These are phyloP conservation scores for Coriolopsis trogii DNA, from an alignment of 1,284 basidiomycete genomes.

Conservation along the genomic window DNA sequence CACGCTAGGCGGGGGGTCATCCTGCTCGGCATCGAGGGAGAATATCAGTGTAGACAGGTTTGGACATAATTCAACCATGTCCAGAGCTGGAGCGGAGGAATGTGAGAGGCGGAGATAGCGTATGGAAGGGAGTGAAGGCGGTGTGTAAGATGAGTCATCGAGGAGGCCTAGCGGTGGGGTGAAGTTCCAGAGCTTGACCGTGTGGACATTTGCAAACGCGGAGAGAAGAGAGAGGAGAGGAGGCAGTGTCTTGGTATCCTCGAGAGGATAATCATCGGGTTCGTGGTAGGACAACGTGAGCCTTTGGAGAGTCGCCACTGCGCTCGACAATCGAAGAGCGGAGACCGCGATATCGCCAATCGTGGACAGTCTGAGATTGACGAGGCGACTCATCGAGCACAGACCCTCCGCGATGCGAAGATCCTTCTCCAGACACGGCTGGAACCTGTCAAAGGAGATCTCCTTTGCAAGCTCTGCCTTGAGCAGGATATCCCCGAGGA, in stretches of 20 bases:
- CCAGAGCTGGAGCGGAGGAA: slow-evolving; percentile 1
- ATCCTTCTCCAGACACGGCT: slow-evolving; percentile 4
- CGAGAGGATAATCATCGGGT: neutral
- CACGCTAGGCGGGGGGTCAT: neutral
- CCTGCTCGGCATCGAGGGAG: neutral
- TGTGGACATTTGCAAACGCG: slow-evolving; percentile 3
- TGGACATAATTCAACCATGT: slow-evolving; percentile 14
- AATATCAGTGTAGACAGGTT: slow-evolving; percentile 6
- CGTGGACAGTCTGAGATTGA: neutral
- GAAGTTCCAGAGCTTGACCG: slow-evolving; percentile 8
- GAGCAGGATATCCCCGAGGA: slow-evolving; percentile 12
- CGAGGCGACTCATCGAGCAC: slow-evolving; percentile 4
- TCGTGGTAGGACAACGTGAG: slow-evolving; percentile 6
- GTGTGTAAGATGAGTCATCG: neutral
- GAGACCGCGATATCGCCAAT: slow-evolving; percentile 4
- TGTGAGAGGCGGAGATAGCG: slow-evolving; percentile 7
- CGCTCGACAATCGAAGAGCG: neutral
- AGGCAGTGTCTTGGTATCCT: neutral
- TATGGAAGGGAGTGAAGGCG: slow-evolving; percentile 5
- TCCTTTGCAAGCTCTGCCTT: slow-evolving; percentile 1
- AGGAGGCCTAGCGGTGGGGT: neutral
- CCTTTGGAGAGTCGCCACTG: neutral
- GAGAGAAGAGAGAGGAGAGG: slow-evolving; percentile 3
- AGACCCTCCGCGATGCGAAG: slow-evolving; percentile 5
- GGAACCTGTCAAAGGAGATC: slow-evolving; percentile 10